Evolutionary conservation across 1,139 yeast genomes (phyloP).

Genomic region (Schwanniomyces etchellsii): DNA sequence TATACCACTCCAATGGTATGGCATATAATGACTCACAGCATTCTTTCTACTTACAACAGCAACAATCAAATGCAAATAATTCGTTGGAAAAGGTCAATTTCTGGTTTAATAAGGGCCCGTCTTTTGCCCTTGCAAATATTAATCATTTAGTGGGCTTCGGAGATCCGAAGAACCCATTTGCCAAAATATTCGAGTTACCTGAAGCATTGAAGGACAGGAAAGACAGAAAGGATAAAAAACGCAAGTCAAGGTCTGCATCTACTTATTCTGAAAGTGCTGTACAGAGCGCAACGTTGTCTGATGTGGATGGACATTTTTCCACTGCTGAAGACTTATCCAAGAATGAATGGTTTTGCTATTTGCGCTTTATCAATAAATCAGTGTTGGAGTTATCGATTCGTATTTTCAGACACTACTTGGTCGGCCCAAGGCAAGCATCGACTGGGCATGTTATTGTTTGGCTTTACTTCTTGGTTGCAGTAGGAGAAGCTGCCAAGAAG

Average conservation of each 20-base stretch:
- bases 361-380: conserved; percentile 54
- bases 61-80: conserved; percentile 21
- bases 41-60: conserved; percentile 28
- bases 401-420: conserved; percentile 57
- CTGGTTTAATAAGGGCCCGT: conserved; percentile 71
- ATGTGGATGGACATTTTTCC: conserved; percentile 24
- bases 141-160: conserved; percentile 75
- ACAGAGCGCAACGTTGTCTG: conserved; percentile 7
- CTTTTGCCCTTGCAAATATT: conserved; percentile 70
- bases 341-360: conserved; percentile 56
- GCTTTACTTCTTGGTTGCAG: conserved; percentile 60
- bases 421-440: conserved; percentile 67
- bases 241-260: conserved; percentile 33
- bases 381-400: conserved; percentile 62
- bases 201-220: conserved; percentile 66
- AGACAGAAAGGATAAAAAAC: conserved; percentile 63
- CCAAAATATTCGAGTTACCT: conserved; percentile 63
- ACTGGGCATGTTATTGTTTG: conserved; percentile 68
- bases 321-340: conserved; percentile 40
- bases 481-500: conserved; percentile 51
- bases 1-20: conserved; percentile 34
- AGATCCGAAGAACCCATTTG: conserved; percentile 67
- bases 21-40: conserved; percentile 24
- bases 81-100: conserved; percentile 58
- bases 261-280: background rate